These are phyloP conservation scores for Arthrinium puccinioides DNA, from an alignment of 2,329 filamentous ascomycete species.

Conservation along the genomic window DNA sequence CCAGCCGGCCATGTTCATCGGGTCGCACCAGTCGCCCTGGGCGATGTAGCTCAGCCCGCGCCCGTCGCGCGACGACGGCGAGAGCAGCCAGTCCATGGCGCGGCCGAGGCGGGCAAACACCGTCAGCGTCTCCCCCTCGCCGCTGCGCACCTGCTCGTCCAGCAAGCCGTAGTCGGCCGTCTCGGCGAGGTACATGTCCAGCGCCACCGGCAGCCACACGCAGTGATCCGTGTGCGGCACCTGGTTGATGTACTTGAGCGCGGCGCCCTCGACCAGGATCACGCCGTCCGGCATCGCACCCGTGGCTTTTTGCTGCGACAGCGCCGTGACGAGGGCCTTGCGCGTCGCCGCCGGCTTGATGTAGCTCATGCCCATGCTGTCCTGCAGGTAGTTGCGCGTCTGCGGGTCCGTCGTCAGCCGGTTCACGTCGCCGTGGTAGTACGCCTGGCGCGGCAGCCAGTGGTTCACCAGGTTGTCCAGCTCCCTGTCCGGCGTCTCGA, in stretches of 20 bases:
- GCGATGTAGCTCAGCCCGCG: constrained; percentile 50
- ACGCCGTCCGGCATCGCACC: constrained; percentile 55
- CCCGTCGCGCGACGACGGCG: constrained; percentile 33
- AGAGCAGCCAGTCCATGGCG: constrained; percentile 51
- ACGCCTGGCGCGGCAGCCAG: constrained; percentile 50
- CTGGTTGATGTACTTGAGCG: constrained; percentile 55
- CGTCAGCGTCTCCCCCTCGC: constrained; percentile 36
- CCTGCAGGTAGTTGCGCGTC: constrained; percentile 52
- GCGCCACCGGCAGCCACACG: constrained; percentile 47
- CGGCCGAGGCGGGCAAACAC: constrained; percentile 47
- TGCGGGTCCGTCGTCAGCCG: constrained; percentile 51
- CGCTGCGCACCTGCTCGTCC: constrained; percentile 31
- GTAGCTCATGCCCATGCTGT: constrained; percentile 55
- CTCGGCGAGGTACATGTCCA: constrained; percentile 48
- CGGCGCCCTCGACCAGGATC: constrained; percentile 42
- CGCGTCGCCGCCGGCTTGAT: constrained; percentile 43
- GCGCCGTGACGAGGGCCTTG: constrained; percentile 38
- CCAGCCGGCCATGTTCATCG: constrained; percentile 56
- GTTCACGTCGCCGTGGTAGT: constrained; percentile 53
- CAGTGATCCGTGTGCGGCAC: constrained; percentile 54
- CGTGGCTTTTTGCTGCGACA: constrained; percentile 44
- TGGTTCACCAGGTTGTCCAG: constrained; percentile 53
- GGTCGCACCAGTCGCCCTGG: constrained; percentile 54
- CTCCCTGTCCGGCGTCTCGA: constrained; percentile 46
- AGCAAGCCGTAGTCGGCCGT: constrained; percentile 46